phyloP scores from a whole-genome alignment of 805 yeast species.

The Kodamaea leandrae region DNA sequence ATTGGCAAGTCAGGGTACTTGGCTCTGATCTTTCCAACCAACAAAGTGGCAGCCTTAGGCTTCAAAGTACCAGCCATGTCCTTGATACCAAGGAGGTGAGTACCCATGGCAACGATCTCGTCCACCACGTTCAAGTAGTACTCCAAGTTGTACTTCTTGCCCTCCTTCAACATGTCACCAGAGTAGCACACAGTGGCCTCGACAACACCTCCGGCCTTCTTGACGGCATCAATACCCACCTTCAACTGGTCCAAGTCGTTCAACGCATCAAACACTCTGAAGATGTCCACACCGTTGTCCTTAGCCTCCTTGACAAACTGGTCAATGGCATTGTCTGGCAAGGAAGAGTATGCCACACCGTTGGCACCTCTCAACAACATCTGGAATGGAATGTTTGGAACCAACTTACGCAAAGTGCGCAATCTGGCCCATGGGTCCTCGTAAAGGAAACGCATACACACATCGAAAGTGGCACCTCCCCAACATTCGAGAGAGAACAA shows the following conservation, averaged over 20 bases:
- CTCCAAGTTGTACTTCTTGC: slow-evolving; percentile 92
- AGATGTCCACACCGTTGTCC: slow-evolving; percentile 93
- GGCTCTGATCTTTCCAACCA: slow-evolving; percentile 77
- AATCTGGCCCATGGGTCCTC: slow-evolving; percentile 99
- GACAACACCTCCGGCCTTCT: slow-evolving; percentile 97
- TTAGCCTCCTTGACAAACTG: slow-evolving; percentile 95
- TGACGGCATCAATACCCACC: slow-evolving; percentile 97
- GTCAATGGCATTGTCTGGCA: slow-evolving; percentile 98
- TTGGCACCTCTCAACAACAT: slow-evolving; percentile 99
- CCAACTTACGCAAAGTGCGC: slow-evolving; percentile 79
- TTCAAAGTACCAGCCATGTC: slow-evolving; percentile 99
- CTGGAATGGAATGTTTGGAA: slow-evolving; percentile 98
- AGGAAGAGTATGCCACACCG: slow-evolving; percentile 96
- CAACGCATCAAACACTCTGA: slow-evolving; percentile 96
- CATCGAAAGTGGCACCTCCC: slow-evolving; percentile 99
- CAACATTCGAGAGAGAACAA: slow-evolving; percentile 98
- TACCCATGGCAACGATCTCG: slow-evolving; percentile 86
- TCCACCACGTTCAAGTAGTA: slow-evolving; percentile 84
- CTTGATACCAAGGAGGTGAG: slow-evolving; percentile 95
- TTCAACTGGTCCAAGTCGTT: slow-evolving; percentile 94
- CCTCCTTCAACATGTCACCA: slow-evolving; percentile 96
- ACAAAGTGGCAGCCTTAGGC: slow-evolving; percentile 85
- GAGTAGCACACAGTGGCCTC: slow-evolving; percentile 98
- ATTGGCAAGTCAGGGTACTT: slow-evolving; percentile 92
- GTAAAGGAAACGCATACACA: slow-evolving; percentile 95